Conservation (phyloP, 768 basidiomycete species). For the Dioszegia hungarica region DNA sequence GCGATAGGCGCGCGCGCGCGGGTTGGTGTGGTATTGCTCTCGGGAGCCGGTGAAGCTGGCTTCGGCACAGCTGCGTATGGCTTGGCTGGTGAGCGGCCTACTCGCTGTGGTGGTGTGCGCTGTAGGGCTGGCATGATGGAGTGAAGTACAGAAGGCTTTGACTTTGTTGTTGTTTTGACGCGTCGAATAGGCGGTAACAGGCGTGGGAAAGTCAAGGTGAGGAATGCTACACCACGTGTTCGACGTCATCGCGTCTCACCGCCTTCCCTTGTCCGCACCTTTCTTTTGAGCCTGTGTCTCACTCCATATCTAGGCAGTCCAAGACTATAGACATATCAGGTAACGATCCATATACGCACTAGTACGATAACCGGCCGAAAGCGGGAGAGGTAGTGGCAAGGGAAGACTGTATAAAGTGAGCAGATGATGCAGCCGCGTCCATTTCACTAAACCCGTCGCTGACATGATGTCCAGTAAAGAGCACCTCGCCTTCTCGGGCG, state of each 20-base stretch:
- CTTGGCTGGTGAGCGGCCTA: neutral
- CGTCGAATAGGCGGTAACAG: neutral
- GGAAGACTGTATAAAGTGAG: neutral
- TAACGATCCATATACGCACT: neutral
- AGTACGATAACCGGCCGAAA: neutral
- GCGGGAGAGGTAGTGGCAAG: neutral
- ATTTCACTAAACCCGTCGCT: neutral
- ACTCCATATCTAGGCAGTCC: neutral
- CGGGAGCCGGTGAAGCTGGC: no score
- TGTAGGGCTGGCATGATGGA: constrained; percentile 10
- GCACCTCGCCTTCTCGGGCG: neutral
- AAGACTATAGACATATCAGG: neutral
- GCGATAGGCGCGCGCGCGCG: neutral
- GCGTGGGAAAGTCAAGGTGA: neutral
- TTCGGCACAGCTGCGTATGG: no score
- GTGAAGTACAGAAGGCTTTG: neutral
- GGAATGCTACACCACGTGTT: no score
- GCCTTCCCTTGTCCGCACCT: neutral
- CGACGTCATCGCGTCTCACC: neutral
- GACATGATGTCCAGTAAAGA: constrained; percentile 1
- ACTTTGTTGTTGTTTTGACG: constrained; percentile 10
- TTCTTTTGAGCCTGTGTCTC: neutral
- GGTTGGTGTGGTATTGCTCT: no score
- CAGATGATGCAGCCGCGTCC: no score
- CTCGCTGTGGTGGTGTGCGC: constrained; percentile 27